phyloP scores from a whole-genome alignment of 768 basidiomycete genomes.

The Amylocystis lapponica region DNA sequence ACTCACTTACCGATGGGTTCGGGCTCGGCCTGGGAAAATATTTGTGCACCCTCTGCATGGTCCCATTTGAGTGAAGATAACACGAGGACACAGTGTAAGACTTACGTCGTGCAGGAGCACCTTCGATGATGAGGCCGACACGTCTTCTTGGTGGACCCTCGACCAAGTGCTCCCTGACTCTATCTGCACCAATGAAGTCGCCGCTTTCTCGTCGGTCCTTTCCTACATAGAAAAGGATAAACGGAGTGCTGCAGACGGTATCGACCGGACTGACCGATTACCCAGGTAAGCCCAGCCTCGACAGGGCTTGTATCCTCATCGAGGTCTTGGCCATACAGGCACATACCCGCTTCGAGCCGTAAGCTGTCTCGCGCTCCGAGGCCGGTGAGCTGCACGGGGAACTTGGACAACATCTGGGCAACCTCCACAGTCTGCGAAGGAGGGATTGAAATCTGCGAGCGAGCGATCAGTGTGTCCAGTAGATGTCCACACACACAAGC shows the following conservation, averaged over 20 bases:
- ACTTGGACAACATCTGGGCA: slow-evolving; percentile 53
- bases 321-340: slow-evolving; percentile 91
- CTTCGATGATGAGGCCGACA: slow-evolving; percentile 80
- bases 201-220: slow-evolving; percentile 73
- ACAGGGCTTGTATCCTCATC: slow-evolving; percentile 83
- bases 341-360: slow-evolving; percentile 95
- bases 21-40: slow-evolving; percentile 49
- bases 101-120: slow-evolving; percentile 81
- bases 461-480: neutral
- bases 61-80: slow-evolving; percentile 5
- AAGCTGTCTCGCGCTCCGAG: slow-evolving; percentile 91
- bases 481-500: neutral
- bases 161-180: slow-evolving; percentile 69
- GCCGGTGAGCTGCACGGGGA: slow-evolving; percentile 77
- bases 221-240: slow-evolving; percentile 51
- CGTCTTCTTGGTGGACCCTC: slow-evolving; percentile 72
- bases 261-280: slow-evolving; percentile 60
- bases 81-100: slow-evolving; percentile 9
- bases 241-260: too few relatives aligned
- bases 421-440: slow-evolving; percentile 69
- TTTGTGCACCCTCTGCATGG: slow-evolving; percentile 81
- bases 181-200: slow-evolving; percentile 74
- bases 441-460: slow-evolving; percentile 76
- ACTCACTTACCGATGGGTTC: slow-evolving; percentile 54
- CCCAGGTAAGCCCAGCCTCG: slow-evolving; percentile 90